Percentiles rank a stretch among this genome's conserved stretches.
phyloP scores from a whole-genome alignment of 768 basidiomycete species.

The Lactifluus rugatus region DNA sequence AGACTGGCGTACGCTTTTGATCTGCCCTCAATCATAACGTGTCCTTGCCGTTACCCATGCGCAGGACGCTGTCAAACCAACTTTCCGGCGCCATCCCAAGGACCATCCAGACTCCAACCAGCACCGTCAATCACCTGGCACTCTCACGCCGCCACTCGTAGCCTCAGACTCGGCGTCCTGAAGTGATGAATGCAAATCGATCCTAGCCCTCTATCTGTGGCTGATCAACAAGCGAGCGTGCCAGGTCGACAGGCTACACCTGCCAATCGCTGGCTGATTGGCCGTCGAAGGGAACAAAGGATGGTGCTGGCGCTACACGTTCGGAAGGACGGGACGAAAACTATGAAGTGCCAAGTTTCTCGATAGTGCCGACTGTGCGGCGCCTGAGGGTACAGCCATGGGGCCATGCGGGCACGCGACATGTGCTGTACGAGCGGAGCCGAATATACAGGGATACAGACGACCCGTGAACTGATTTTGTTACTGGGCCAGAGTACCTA shows the following conservation, averaged over 20 bases:
- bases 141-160: conserved; percentile 1
- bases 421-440: background rate
- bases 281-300: background rate
- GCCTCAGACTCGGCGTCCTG: background rate
- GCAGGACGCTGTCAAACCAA: background rate
- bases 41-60: background rate
- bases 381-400: background rate
- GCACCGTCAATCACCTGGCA: background rate
- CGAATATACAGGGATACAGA: background rate
- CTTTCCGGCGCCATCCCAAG: background rate
- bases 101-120: background rate
- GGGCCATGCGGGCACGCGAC: background rate
- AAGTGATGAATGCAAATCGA: background rate
- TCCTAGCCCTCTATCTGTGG: background rate
- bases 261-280: background rate
- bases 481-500: background rate
- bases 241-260: background rate
- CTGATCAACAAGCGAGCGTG: background rate
- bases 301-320: background rate
- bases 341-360: background rate
- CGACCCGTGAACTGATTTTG: background rate
- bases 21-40: background rate
- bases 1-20: background rate
- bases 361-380: background rate
- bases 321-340: background rate